A percentile compares a stretch with the other conserved stretches of the same genome.
These are phyloP conservation scores for Pulveroboletus sp. DNA, from an alignment of 768 basidiomycete species.

Conservation along the genomic window DNA sequence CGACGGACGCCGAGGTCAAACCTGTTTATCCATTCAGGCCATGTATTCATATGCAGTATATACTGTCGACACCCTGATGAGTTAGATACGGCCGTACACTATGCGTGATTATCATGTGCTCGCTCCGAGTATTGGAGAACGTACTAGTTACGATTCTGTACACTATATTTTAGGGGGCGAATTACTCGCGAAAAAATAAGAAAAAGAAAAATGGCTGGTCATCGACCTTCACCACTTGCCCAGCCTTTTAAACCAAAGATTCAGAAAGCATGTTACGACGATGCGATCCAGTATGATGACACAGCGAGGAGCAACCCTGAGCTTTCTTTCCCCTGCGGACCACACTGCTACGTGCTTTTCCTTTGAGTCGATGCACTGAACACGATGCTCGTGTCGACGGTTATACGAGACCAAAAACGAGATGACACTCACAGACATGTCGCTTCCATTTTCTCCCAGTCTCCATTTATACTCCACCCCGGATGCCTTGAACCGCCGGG, in stretches of 20 bases:
- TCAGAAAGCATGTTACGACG: slow-evolving; percentile 50
- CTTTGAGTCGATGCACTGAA: slow-evolving; percentile 47
- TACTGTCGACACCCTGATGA: not conserved
- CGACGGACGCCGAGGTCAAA: not conserved
- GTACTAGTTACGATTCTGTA: slow-evolving; percentile 6
- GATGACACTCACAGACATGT: slow-evolving; percentile 41
- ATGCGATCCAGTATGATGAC: slow-evolving; percentile 44
- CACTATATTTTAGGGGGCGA: slow-evolving; percentile 1
- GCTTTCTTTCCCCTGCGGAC: slow-evolving; percentile 35
- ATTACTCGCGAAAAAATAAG: not conserved
- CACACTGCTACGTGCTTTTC: slow-evolving; percentile 46
- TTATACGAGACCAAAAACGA: not conserved
- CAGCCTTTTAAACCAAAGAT: slow-evolving; percentile 44
- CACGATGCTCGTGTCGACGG: not conserved
- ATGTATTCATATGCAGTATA: not conserved
- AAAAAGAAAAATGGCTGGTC: not conserved
- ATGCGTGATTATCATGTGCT: slow-evolving; percentile 15
- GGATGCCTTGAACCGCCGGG: slow-evolving; percentile 49
- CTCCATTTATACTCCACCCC: slow-evolving; percentile 58
- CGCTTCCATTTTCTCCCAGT: slow-evolving; percentile 36
- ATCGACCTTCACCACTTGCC: slow-evolving; percentile 37
- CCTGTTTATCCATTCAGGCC: not conserved
- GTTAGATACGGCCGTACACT: slow-evolving; percentile 19
- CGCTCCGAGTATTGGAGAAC: not conserved
- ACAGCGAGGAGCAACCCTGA: slow-evolving; percentile 39